Conservation (phyloP, 345 rosid genomes). For the Dipteronia dyeriana region DNA sequence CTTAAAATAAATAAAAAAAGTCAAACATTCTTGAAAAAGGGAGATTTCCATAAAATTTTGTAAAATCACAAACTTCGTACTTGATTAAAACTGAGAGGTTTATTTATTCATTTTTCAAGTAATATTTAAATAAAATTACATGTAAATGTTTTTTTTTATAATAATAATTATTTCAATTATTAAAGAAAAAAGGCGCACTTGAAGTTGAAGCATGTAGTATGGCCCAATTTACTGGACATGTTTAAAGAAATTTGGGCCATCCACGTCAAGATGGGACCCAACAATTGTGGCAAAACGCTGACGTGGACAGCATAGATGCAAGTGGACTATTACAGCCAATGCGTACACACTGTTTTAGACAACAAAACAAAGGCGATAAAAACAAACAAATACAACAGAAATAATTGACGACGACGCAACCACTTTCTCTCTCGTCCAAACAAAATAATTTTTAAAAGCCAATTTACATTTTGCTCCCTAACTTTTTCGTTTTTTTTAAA, state of each 20-base stretch:
- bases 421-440: not conserved
- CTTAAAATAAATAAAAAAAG: no score
- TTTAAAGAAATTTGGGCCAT: not conserved
- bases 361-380: not conserved
- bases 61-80: no score
- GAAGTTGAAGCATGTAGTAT: not conserved
- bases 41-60: no score
- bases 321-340: not conserved
- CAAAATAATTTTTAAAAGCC: not conserved
- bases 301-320: not conserved
- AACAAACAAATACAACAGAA: not conserved
- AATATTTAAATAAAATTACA: not conserved
- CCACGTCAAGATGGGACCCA: not conserved
- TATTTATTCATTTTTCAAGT: no score
- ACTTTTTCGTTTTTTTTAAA: no score
- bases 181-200: not conserved
- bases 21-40: no score
- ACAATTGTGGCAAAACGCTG: not conserved
- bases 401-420: constrained; percentile 7
- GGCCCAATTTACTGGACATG: not conserved
- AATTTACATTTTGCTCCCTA: no score
- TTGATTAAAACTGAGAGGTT: no score
- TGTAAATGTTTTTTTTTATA: not conserved
- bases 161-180: no score
- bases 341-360: not conserved